Evolutionary conservation across 768 basidiomycete genomes (phyloP).

Genomic region (Tremella yokohamensis): DNA sequence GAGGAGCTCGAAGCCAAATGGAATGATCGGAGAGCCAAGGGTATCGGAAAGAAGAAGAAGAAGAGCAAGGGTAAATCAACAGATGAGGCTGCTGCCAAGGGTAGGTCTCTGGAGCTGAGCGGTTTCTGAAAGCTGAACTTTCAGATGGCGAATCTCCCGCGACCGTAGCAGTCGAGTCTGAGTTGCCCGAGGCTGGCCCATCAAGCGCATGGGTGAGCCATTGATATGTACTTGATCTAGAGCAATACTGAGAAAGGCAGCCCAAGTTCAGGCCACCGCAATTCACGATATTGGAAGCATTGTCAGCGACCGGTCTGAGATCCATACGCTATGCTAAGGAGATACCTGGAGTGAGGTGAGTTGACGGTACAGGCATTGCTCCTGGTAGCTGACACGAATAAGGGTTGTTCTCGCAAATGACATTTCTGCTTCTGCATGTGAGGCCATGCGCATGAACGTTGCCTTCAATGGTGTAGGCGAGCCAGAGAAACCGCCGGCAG

Average conservation of each 20-base stretch:
- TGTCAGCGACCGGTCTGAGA: constrained; percentile 91
- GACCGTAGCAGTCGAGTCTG: background rate
- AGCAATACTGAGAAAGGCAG: constrained; percentile 1
- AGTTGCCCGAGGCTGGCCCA: constrained; percentile 27
- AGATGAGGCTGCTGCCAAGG: constrained; percentile 3
- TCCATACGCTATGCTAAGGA: constrained; percentile 97
- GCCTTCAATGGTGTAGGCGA: constrained; percentile 66
- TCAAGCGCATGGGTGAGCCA: constrained; percentile 24
- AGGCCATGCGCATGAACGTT: constrained; percentile 81
- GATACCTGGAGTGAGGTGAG: constrained; percentile 82
- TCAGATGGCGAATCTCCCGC: background rate
- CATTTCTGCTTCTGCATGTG: constrained; percentile 72
- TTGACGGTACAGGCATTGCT: constrained; percentile 6
- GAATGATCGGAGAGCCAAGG: constrained; percentile 9
- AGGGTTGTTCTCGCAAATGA: constrained; percentile 96
- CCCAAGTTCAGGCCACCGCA: constrained; percentile 53
- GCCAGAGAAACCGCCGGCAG: background rate
- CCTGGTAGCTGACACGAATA: background rate
- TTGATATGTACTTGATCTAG: constrained; percentile 12
- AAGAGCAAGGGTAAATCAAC: constrained; percentile 6
- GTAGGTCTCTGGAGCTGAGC: background rate
- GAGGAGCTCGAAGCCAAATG: constrained; percentile 35
- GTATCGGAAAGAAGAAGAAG: constrained; percentile 11
- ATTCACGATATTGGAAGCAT: constrained; percentile 80
- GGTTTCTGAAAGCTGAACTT: background rate